phyloP scores from a whole-genome alignment of 805 yeast genomes.

The Debaryomyces prosopidis region DNA sequence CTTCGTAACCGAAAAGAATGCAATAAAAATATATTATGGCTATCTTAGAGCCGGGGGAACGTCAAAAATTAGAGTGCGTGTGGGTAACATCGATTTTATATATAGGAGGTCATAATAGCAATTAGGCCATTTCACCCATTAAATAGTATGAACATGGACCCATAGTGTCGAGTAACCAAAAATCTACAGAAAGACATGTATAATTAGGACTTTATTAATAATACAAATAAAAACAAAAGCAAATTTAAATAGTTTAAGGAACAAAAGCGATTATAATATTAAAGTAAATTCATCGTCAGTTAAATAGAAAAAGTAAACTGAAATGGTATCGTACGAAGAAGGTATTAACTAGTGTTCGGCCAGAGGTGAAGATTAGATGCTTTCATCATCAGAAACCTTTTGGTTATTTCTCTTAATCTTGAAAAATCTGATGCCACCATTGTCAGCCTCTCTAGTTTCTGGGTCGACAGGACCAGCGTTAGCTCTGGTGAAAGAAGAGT shows the following conservation, averaged over 20 bases:
- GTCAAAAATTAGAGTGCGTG: no score
- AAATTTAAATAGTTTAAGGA: background rate
- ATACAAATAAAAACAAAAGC: background rate
- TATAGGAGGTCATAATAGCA: no score
- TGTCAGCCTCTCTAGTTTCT: slow-evolving; percentile 37
- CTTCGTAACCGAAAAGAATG: no score
- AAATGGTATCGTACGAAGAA: background rate
- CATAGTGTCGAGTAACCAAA: no score
- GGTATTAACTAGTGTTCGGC: background rate
- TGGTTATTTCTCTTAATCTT: slow-evolving; percentile 61
- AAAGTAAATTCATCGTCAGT: background rate
- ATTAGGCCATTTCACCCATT: no score
- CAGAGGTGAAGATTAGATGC: slow-evolving; percentile 27
- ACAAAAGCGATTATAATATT: background rate
- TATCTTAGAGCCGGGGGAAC: no score
- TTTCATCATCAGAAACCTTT: slow-evolving; percentile 44
- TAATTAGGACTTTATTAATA: background rate
- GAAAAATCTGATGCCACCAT: slow-evolving; percentile 73
- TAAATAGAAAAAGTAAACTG: background rate
- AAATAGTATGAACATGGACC: no score
- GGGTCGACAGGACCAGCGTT: slow-evolving; percentile 23
- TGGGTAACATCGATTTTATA: no score
- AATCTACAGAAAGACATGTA: no score
- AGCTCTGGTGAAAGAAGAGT: slow-evolving; percentile 43
- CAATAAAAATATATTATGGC: no score